Conservation (phyloP, 768 basidiomycete species). For the Auriculariales sp. region DNA sequence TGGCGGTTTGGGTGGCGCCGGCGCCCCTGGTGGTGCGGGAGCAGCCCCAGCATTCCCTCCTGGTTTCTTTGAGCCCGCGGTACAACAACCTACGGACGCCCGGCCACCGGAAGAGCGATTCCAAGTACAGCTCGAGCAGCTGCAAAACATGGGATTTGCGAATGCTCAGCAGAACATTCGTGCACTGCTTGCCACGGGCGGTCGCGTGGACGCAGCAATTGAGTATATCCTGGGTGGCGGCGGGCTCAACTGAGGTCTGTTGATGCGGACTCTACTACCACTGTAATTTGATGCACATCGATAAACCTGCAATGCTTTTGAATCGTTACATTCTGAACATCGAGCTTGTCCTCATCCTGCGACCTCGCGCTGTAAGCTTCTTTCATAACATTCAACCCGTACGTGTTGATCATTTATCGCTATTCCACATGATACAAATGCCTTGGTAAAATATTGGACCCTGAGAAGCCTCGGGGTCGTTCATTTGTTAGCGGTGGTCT, state of each 20-base stretch:
- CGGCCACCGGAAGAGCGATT: slow-evolving; percentile 84
- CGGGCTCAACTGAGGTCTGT: slow-evolving; percentile 26
- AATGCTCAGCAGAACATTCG: slow-evolving; percentile 84
- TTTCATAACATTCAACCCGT: too few relatives aligned
- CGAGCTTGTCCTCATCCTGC: too few relatives aligned
- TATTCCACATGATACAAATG: too few relatives aligned
- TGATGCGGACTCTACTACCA: not conserved
- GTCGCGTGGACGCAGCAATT: slow-evolving; percentile 82
- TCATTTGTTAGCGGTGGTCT: too few relatives aligned
- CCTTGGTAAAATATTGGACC: too few relatives aligned
- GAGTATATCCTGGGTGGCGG: slow-evolving; percentile 83
- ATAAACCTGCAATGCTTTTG: too few relatives aligned
- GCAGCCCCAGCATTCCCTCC: not conserved
- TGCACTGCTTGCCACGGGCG: slow-evolving; percentile 81
- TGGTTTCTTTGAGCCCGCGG: slow-evolving; percentile 21
- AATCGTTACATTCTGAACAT: too few relatives aligned
- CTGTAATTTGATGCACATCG: not conserved
- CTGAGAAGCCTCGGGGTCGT: too few relatives aligned
- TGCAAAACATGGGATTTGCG: slow-evolving; percentile 89
- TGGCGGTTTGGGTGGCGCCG: slow-evolving; percentile 17
- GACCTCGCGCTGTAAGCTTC: too few relatives aligned
- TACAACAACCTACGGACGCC: slow-evolving; percentile 39
- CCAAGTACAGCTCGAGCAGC: slow-evolving; percentile 77
- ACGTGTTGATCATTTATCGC: too few relatives aligned
- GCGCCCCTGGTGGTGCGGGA: slow-evolving; percentile 11